Conservation (phyloP, 192 early-diverging fungal species). For the Coemansia sp. region DNA sequence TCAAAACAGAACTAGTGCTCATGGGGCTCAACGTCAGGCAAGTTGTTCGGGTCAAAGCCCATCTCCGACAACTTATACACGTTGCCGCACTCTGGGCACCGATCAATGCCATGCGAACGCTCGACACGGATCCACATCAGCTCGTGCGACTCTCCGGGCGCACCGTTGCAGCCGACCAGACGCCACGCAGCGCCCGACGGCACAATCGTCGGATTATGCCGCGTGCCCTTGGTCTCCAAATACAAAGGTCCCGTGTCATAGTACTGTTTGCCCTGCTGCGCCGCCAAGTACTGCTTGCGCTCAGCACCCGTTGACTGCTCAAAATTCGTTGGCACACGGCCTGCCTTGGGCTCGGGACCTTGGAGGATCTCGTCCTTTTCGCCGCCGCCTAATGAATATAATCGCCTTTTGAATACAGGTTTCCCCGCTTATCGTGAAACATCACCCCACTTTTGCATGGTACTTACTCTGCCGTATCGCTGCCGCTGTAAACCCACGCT, state of each 20-base stretch:
- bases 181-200: slow-evolving; percentile 75
- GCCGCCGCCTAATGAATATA: slow-evolving; percentile 12
- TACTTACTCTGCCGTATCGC: slow-evolving; percentile 27
- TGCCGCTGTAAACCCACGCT: slow-evolving; percentile 33
- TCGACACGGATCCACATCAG: slow-evolving; percentile 87
- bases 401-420: background rate
- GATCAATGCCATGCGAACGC: slow-evolving; percentile 73
- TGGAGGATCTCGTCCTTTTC: slow-evolving; percentile 29
- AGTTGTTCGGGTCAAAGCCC: slow-evolving; percentile 41
- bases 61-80: slow-evolving; percentile 65
- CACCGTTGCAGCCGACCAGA: slow-evolving; percentile 92
- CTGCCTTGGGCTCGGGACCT: slow-evolving; percentile 70
- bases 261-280: slow-evolving; percentile 82
- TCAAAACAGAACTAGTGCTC: slow-evolving; percentile 1
- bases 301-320: slow-evolving; percentile 89
- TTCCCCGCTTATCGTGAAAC: background rate
- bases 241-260: slow-evolving; percentile 84
- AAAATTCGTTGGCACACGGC: slow-evolving; percentile 75
- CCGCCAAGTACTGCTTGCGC: slow-evolving; percentile 83
- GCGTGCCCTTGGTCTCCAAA: slow-evolving; percentile 74
- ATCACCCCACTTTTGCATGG: slow-evolving; percentile 4
- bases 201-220: slow-evolving; percentile 83
- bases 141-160: slow-evolving; percentile 91
- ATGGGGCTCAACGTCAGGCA: slow-evolving; percentile 20
- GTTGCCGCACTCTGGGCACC: slow-evolving; percentile 94